Evolutionary conservation across 192 early-diverging fungal species (phyloP).

Genomic region (Backusella morwellensis): DNA sequence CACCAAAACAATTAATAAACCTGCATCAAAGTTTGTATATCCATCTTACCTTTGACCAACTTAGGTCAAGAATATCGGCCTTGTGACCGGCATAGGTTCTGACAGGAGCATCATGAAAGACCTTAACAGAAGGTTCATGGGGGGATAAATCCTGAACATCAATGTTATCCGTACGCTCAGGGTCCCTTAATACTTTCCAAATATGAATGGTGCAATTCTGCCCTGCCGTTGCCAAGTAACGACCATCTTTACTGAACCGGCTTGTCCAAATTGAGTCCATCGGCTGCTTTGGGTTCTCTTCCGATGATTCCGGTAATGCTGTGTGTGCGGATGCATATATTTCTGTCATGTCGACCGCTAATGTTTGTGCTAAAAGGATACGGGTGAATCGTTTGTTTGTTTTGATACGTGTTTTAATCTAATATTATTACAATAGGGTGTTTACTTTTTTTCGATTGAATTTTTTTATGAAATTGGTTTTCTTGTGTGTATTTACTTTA

Average conservation of each 20-base stretch:
- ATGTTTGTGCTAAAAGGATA: conserved; percentile 27
- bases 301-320: not conserved
- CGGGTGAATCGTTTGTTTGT: conserved; percentile 11
- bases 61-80: conserved; percentile 66
- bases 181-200: conserved; percentile 49
- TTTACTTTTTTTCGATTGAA: not conserved
- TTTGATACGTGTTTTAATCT: conserved; percentile 33
- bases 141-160: not conserved
- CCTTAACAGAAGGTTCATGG: conserved; percentile 25
- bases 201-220: conserved; percentile 69
- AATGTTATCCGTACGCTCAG: not conserved
- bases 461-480: not conserved
- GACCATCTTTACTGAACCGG: conserved; percentile 76
- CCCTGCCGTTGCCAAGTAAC: conserved; percentile 79
- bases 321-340: not conserved
- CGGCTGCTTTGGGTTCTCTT: conserved; percentile 3
- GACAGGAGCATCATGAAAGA: conserved; percentile 65
- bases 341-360: not conserved
- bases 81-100: conserved; percentile 76
- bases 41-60: conserved; percentile 60
- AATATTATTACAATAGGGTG: not conserved
- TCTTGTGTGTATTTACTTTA: conserved; percentile 17
- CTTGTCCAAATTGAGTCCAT: conserved; percentile 64
- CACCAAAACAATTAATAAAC: not conserved
- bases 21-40: not conserved